Base-by-base conservation (phyloP, 164 flowering plant genomes). In the Aristolochia contorta region DNA sequence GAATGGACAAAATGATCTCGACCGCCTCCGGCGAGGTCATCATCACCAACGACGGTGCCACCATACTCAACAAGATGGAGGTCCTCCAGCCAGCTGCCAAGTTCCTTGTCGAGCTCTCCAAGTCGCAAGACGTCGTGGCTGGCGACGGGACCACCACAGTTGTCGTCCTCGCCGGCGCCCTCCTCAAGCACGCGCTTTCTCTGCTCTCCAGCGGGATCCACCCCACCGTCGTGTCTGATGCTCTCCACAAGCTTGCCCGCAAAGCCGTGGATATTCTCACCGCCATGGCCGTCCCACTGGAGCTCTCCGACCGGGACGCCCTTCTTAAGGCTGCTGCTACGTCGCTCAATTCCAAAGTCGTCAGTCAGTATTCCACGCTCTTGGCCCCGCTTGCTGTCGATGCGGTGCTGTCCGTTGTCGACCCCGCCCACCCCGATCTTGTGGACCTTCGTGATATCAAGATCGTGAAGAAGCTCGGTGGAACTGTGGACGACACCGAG, bases 141-240 rank as follows among this genome's bases (percentile, higher is more conserved):
- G 97, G 97, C 0, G 98, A 92, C 63, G 98, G 97, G 0, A 92
- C 98, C 48, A 92, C 97, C 64, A 87, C 97, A n/a, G 98, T 89
- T 32, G 98, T 89, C 41, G 94, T 92, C 43, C 75, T 92, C 12
- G 96, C 97, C n/a, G 98, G 98, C 0, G 82, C 92, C 0, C 79
- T 92, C 4, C 79, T 92, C 37, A 83, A 86, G 57, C 80, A 79
- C 62, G 81, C 85, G 59, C 80, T 61, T 15, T 19, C 60, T 12
- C 84, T 92, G 10, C 79, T 92, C 19, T 63, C 69, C 12, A 48
- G 67, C 27, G 98, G 98, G 1, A 74, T 92, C 56, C 97, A 92
- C 73, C 97, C 98, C 0, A 89, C 97, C 7, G 79, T 86, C 12
- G 80, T 92, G 52, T 87, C 98, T 1, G 96, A 89, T 48, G 58